These are phyloP conservation scores for Daedaleopsis nitida DNA, from an alignment of 768 basidiomycete species.

Conservation along the genomic window DNA sequence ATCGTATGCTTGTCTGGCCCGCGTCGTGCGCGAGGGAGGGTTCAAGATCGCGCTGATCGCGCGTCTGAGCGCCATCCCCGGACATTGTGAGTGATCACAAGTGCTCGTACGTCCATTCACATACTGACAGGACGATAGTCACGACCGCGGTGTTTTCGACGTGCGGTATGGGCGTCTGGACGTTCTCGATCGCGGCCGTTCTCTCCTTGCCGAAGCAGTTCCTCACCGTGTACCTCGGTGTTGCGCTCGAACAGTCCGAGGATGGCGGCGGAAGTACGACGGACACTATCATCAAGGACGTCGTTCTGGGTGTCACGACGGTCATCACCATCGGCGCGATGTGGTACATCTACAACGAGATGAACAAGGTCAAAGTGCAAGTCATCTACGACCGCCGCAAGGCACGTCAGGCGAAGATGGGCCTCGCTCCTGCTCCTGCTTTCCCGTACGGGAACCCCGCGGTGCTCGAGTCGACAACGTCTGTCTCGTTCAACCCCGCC, in stretches of 20 bases:
- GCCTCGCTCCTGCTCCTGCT: conserved; percentile 12
- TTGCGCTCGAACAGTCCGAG: conserved; percentile 60
- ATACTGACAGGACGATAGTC: conserved; percentile 43
- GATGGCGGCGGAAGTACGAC: conserved; percentile 36
- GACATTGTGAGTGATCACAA: conserved; percentile 62
- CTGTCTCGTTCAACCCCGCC: conserved; percentile 38
- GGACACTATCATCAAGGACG: conserved; percentile 67
- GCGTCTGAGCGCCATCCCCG: conserved; percentile 82
- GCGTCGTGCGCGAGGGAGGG: conserved; percentile 81
- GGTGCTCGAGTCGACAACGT: conserved; percentile 33
- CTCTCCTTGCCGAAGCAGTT: conserved; percentile 90
- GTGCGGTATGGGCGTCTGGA: conserved; percentile 82
- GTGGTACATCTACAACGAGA: conserved; percentile 80
- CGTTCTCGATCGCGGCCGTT: conserved; percentile 78
- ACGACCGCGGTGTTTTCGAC: conserved; percentile 88
- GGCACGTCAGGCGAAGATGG: conserved; percentile 61
- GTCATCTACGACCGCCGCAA: conserved; percentile 75
- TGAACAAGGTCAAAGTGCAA: conserved; percentile 66
- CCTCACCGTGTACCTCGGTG: conserved; percentile 89
- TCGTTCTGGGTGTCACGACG: conserved; percentile 66
- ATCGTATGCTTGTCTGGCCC: conserved; percentile 49
- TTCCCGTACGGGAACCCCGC: conserved; percentile 22
- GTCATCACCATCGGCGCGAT: conserved; percentile 75
- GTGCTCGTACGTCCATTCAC: background rate
- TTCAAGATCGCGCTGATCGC: conserved; percentile 82